phyloP scores from a whole-genome alignment of 176 grass and related monocot species.

The Aegilops longissima region DNA sequence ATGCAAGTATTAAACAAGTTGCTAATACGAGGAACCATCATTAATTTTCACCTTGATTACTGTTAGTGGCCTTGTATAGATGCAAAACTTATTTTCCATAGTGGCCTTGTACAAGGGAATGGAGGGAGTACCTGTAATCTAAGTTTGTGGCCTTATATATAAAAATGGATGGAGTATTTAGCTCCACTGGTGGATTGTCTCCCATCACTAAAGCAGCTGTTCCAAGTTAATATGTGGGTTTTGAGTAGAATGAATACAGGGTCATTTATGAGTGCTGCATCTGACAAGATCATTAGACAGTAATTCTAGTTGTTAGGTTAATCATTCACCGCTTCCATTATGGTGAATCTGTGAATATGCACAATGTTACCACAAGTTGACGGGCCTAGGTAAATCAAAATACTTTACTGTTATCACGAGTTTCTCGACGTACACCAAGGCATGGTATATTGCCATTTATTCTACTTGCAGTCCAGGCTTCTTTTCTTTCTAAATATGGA shows the following conservation, averaged over 20 bases:
- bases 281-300: background rate
- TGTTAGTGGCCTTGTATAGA: too few relatives aligned
- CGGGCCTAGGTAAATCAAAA: background rate
- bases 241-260: constrained; percentile 1
- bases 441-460: background rate
- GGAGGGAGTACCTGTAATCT: too few relatives aligned
- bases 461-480: background rate
- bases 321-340: background rate
- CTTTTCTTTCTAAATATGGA: background rate
- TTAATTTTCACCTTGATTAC: too few relatives aligned
- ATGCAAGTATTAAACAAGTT: too few relatives aligned
- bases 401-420: background rate
- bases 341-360: background rate
- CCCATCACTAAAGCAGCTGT: background rate
- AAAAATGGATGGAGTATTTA: background rate
- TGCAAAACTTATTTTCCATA: too few relatives aligned
- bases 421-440: background rate
- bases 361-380: background rate
- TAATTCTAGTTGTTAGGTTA: background rate
- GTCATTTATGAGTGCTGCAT: constrained; percentile 10
- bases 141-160: too few relatives aligned
- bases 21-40: too few relatives aligned
- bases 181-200: background rate
- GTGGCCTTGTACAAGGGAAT: too few relatives aligned
- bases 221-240: background rate